These are phyloP conservation scores for Trifolium repens DNA, from an alignment of 306 rosid species.

Conservation along the genomic window DNA sequence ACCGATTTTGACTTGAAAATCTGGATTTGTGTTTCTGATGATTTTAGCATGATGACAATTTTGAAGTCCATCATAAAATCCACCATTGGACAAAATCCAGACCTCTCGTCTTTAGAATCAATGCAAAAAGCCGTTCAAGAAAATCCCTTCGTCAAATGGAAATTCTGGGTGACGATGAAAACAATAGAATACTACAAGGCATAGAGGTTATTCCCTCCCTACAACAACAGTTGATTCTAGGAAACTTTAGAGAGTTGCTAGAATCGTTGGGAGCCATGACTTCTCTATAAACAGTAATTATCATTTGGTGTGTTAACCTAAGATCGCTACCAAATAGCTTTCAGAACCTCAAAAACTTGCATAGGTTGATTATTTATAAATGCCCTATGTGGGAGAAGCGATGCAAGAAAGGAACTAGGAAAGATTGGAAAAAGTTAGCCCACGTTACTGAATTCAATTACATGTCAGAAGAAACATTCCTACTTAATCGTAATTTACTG, in stretches of 20 bases:
- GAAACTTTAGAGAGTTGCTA: not conserved
- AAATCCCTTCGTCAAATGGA: accelerated
- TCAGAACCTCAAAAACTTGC: not conserved
- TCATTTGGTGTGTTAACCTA: not conserved
- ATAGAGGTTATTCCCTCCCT: not conserved
- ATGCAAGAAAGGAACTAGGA: conserved; percentile 14
- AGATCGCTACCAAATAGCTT: too few relatives aligned
- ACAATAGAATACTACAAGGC: too few relatives aligned
- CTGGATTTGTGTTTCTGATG: too few relatives aligned
- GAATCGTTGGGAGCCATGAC: not conserved
- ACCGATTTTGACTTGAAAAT: too few relatives aligned
- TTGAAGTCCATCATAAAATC: too few relatives aligned
- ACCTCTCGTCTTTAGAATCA: too few relatives aligned
- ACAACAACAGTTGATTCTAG: not conserved
- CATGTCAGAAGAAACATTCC: not conserved
- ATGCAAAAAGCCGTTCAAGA: too few relatives aligned
- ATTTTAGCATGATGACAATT: too few relatives aligned
- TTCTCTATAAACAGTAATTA: not conserved
- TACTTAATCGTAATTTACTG: not conserved
- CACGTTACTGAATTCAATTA: not conserved
- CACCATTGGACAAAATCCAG: too few relatives aligned
- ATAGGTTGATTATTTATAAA: accelerated
- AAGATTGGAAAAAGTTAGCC: conserved; percentile 11
- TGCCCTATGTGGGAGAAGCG: conserved; percentile 8
- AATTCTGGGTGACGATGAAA: not conserved